A percentile compares a stretch with the other conserved stretches of the same genome.
phyloP scores from a whole-genome alignment of 352 stramenopile genomes.

The Globisporangium cylindrosporum region DNA sequence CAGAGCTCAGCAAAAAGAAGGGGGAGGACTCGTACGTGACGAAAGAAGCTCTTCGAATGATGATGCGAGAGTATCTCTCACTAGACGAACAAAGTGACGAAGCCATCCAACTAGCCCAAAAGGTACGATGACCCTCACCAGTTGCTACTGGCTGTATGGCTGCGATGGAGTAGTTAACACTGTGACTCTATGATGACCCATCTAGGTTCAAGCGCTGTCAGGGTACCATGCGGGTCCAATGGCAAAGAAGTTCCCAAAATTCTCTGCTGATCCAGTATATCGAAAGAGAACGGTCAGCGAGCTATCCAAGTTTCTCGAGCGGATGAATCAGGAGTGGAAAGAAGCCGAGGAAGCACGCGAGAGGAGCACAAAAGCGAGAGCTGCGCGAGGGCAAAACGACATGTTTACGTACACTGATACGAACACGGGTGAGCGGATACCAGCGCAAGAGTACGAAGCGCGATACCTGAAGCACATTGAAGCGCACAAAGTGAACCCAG shows the following conservation, averaged over 20 bases:
- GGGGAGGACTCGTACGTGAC: too few relatives aligned
- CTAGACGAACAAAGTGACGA: conserved; percentile 39
- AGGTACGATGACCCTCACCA: conserved; percentile 11
- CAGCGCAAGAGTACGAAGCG: conserved; percentile 34
- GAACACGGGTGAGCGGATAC: conserved; percentile 32
- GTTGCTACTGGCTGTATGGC: too few relatives aligned
- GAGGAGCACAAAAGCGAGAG: conserved; percentile 29
- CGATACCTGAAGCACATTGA: conserved; percentile 47
- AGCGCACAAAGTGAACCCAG: conserved; percentile 27
- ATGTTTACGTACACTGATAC: conserved; percentile 56
- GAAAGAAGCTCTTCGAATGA: conserved; percentile 22
- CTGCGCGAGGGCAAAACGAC: conserved; percentile 31
- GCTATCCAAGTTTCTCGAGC: conserved; percentile 37
- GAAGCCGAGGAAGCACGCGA: conserved; percentile 39
- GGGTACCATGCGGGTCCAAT: conserved; percentile 48
- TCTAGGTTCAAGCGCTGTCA: conserved; percentile 35
- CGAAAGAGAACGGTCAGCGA: conserved; percentile 38
- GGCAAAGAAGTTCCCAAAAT: conserved; percentile 28
- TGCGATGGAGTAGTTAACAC: neutral
- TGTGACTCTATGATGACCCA: neutral
- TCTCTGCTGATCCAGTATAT: conserved; percentile 37
- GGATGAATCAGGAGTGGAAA: conserved; percentile 54
- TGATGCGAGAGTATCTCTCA: conserved; percentile 44
- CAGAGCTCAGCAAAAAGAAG: neutral
- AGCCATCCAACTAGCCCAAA: conserved; percentile 35